Percentiles rank a stretch among this genome's conserved stretches.
Conservation (phyloP, 192 early-diverging fungal species). For the Linnemannia hyalina region DNA sequence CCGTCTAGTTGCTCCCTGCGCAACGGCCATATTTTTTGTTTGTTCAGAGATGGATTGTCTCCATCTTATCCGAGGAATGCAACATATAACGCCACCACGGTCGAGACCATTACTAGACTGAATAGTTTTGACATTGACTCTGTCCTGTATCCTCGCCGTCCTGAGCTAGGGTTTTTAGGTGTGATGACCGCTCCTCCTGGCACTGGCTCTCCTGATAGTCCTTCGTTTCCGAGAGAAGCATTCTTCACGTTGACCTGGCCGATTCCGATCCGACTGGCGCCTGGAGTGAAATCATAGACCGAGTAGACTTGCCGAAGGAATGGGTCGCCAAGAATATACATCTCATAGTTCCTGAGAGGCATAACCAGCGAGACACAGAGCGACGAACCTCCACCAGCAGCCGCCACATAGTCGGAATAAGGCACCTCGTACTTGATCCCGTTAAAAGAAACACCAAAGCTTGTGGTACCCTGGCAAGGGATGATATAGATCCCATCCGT, state of each 20-base stretch:
- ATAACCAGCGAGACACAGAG: conserved; percentile 28
- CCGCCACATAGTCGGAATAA: conserved; percentile 13
- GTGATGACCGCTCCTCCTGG: conserved; percentile 22
- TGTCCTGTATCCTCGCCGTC: not conserved
- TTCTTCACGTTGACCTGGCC: conserved; percentile 16
- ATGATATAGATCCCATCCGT: conserved; percentile 20
- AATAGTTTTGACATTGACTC: not conserved
- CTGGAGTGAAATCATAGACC: conserved; percentile 30
- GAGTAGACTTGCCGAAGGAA: conserved; percentile 26
- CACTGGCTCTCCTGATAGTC: conserved; percentile 21
- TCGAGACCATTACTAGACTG: not conserved
- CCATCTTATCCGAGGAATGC: not conserved
- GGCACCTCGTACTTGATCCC: conserved; percentile 28
- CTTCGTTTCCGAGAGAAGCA: conserved; percentile 14
- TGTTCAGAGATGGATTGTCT: not conserved
- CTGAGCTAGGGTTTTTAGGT: conserved; percentile 4
- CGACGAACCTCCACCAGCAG: not conserved
- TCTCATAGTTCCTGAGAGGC: conserved; percentile 24
- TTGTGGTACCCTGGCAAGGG: conserved; percentile 12
- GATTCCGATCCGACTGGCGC: conserved; percentile 11
- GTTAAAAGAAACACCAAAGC: conserved; percentile 30
- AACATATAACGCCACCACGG: not conserved
- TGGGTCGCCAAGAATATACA: conserved; percentile 35
- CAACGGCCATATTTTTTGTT: not conserved
- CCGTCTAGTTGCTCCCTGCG: not conserved